Base-by-base conservation (phyloP, 1,284 basidiomycete genomes). In the Cryptococcus hybrid region DNA sequence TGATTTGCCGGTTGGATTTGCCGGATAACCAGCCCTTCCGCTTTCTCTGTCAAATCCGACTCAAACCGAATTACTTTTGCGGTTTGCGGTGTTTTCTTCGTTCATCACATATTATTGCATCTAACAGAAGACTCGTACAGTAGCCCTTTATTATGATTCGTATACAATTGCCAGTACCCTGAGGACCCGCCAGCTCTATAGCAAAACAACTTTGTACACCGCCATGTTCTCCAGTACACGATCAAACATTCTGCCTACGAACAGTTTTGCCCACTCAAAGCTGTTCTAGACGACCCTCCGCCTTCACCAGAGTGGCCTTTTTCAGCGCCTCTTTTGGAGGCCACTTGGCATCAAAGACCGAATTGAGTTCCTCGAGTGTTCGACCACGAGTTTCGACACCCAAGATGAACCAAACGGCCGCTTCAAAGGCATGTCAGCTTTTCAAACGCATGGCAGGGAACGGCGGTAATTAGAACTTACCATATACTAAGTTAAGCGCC, bases 51-150 rank as follows among this genome's bases (percentile, higher is more conserved):
- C 15, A 15, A 42, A 42, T 42, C 40, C 40, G 40, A 42, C 5
- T 11, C 12, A 11, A 11, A 42, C 40, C 11, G 40, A 42, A 12
- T 42, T 42, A 42, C 12, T 42, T 42, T 42, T 42, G 40, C 18
- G 7, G 5, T 13, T 15, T 7, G 11, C 42, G 3, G 6, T 37
- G 5, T 5, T 45, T 6, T 34, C n/a, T 51, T 15, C 44, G 9
- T 55, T 47, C 50, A 51, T 43, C 54, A 60, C 65, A 51, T 62
- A 61, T 12, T 57, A 58, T 56, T 76, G 56, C 63, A 80, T 57
- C 78, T 30, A 30, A 30, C 4, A 30, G 30, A 30, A 30, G 30
- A 30, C 30, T 30, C 30, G 30, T 30, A 30, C 30, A 30, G 30
- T 30, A 30, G 30, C 4, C 30, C 30, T 30, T 3, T 4, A 30